These are phyloP conservation scores for Cyphellophora attinorum DNA, from an alignment of 2,329 filamentous ascomycete genomes.

Conservation along the genomic window DNA sequence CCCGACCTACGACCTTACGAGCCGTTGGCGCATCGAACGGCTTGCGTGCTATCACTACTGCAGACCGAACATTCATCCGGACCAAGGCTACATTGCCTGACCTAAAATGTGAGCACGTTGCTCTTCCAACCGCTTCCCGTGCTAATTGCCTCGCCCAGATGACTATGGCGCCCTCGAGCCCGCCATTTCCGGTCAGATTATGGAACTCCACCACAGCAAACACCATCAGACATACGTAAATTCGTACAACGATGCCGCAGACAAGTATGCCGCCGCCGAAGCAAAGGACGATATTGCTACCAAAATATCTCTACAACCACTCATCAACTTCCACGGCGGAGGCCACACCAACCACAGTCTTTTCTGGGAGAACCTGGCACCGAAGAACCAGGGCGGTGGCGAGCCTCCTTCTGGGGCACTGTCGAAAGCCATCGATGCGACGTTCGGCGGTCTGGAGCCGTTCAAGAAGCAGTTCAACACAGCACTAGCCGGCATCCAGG, in stretches of 20 bases:
- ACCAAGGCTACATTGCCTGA: constrained; percentile 91
- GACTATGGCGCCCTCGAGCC: constrained; percentile 93
- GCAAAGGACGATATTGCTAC: constrained; percentile 49
- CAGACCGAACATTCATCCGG: constrained; percentile 67
- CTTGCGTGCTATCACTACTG: constrained; percentile 45
- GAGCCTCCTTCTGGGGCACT: constrained; percentile 52
- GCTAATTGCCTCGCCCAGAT: constrained; percentile 49
- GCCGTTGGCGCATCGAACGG: constrained; percentile 46
- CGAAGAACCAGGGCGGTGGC: constrained; percentile 52
- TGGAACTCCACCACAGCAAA: constrained; percentile 84
- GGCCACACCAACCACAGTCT: constrained; percentile 89
- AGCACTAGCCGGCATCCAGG: constrained; percentile 56
- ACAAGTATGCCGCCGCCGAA: constrained; percentile 52
- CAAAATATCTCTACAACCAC: constrained; percentile 58
- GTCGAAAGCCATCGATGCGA: constrained; percentile 47
- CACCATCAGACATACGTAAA: constrained; percentile 91
- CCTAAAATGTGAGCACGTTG: constrained; percentile 62
- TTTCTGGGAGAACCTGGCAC: constrained; percentile 68
- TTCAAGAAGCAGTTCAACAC: constrained; percentile 56
- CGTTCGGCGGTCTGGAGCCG: constrained; percentile 48
- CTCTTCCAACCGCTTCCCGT: too few species aligned
- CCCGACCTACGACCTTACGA: constrained; percentile 63
- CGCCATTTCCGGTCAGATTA: constrained; percentile 74
- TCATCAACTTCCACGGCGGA: constrained; percentile 80
- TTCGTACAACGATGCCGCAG: constrained; percentile 68